Conservation (phyloP, 1,284 basidiomycete species). For the Acaromyces ingoldii region DNA sequence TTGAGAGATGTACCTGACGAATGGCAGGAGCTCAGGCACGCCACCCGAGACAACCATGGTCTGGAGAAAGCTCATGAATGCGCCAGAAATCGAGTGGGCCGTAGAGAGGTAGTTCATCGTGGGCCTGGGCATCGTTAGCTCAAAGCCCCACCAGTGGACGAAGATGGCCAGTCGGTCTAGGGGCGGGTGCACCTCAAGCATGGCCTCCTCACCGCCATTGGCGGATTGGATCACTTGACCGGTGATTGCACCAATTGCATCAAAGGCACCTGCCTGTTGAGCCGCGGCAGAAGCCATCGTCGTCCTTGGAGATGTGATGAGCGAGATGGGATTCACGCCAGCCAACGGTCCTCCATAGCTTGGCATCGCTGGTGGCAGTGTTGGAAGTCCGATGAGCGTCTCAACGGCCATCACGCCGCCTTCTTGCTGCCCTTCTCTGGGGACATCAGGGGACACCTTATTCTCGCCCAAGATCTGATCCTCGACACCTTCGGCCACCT, state of each 20-base stretch:
- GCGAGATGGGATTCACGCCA: conserved; percentile 27
- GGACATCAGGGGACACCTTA: neutral
- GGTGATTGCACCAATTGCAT: conserved; percentile 30
- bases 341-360: conserved; percentile 4
- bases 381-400: neutral
- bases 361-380: neutral
- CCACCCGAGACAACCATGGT: conserved; percentile 40
- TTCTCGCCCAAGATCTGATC: neutral
- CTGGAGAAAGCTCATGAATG: conserved; percentile 35
- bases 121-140: conserved; percentile 36
- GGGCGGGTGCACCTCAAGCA: conserved; percentile 30
- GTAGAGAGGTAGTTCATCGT: conserved; percentile 38
- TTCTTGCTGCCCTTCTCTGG: neutral
- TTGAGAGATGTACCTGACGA: conserved; percentile 40
- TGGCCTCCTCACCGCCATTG: conserved; percentile 12
- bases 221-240: conserved; percentile 24
- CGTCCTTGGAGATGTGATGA: conserved; percentile 21
- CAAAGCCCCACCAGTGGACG: conserved; percentile 47
- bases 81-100: conserved; percentile 36
- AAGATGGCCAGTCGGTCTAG: conserved; percentile 44
- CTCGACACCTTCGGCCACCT: neutral
- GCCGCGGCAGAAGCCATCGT: conserved; percentile 8
- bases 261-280: conserved; percentile 24
- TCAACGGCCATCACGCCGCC: neutral
- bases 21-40: conserved; percentile 40